Evolutionary conservation across 805 yeast species (phyloP).

Genomic region (Torulaspora microellipsoides): DNA sequence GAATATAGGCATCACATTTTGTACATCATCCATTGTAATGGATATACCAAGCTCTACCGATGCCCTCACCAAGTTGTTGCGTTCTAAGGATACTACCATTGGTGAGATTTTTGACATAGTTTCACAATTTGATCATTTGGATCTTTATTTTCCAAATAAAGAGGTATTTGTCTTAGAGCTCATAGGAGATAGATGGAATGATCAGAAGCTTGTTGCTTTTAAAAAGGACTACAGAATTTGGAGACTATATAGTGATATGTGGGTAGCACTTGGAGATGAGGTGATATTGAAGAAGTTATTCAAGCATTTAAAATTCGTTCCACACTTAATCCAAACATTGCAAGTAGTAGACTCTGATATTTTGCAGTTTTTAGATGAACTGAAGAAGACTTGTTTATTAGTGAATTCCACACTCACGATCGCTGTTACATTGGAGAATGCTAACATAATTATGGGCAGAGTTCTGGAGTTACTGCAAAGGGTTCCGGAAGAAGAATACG

Average conservation of each 20-base stretch:
- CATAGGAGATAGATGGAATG: slow-evolving; percentile 56
- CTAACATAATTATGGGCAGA: slow-evolving; percentile 22
- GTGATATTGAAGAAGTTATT: slow-evolving; percentile 38
- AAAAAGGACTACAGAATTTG: slow-evolving; percentile 44
- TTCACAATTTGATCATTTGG: slow-evolving; percentile 34
- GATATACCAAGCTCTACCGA: slow-evolving; percentile 39
- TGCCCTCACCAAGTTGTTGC: slow-evolving; percentile 50
- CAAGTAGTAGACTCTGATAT: slow-evolving; percentile 10
- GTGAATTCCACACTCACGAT: slow-evolving; percentile 26
- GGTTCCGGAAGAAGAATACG: not conserved
- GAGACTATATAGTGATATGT: slow-evolving; percentile 43
- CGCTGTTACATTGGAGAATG: slow-evolving; percentile 25
- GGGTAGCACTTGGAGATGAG: slow-evolving; percentile 34
- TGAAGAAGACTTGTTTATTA: slow-evolving; percentile 17
- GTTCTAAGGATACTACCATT: slow-evolving; percentile 48
- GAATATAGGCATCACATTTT: too few relatives aligned
- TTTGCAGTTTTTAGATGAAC: slow-evolving; percentile 10
- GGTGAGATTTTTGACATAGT: slow-evolving; percentile 39
- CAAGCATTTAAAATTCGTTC: slow-evolving; percentile 40
- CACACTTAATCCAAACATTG: slow-evolving; percentile 21
- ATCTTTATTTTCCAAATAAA: slow-evolving; percentile 50
- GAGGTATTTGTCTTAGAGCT: slow-evolving; percentile 54
- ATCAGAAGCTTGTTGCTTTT: slow-evolving; percentile 40
- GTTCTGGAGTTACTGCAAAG: slow-evolving; percentile 12
- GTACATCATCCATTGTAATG: slow-evolving; percentile 2